Percentiles rank a stretch among this genome's conserved stretches.
Evolutionary conservation across 2,329 filamentous ascomycete genomes (phyloP).

Genomic region (Lojkania enalia): DNA sequence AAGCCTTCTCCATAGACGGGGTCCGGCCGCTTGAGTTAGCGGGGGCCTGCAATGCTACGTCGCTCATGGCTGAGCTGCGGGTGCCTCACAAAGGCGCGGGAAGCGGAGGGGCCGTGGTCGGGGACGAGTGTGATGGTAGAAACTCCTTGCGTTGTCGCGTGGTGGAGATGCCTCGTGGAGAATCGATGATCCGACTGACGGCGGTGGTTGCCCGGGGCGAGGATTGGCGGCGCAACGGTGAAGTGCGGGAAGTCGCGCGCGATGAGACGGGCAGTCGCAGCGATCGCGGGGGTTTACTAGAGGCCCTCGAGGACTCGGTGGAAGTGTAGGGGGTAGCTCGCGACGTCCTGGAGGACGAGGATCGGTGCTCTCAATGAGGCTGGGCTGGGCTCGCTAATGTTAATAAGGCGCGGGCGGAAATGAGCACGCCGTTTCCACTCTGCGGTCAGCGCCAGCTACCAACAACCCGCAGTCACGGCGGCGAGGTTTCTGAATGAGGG

Average conservation of each 20-base stretch:
- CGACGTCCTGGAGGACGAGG: constrained; percentile 26
- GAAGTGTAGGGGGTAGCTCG: constrained; percentile 28
- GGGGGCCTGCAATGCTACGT: constrained; percentile 31
- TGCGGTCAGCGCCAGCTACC: constrained; percentile 25
- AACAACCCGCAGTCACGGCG: constrained; percentile 1
- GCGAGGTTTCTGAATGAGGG: background rate
- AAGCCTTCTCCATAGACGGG: constrained; percentile 32
- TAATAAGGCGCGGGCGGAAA: constrained; percentile 36
- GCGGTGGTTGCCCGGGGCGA: constrained; percentile 20
- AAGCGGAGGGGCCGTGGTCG: constrained; percentile 13
- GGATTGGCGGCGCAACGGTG: constrained; percentile 21
- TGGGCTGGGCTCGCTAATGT: constrained; percentile 40
- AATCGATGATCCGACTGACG: constrained; percentile 12
- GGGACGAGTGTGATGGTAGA: constrained; percentile 4
- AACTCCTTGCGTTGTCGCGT: constrained; percentile 36
- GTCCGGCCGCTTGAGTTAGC: constrained; percentile 30
- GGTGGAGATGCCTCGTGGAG: constrained; percentile 21
- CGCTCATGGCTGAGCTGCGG: constrained; percentile 42
- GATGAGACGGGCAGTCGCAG: constrained; percentile 32
- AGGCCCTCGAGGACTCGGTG: constrained; percentile 18
- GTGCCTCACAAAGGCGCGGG: constrained; percentile 20
- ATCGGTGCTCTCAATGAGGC: constrained; percentile 32
- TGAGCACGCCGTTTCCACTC: constrained; percentile 37
- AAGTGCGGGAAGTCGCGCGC: constrained; percentile 24
- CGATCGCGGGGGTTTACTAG: constrained; percentile 9